These are phyloP conservation scores for Barnettozyma wickerhamii DNA, from an alignment of 805 yeast species.

Conservation along the genomic window DNA sequence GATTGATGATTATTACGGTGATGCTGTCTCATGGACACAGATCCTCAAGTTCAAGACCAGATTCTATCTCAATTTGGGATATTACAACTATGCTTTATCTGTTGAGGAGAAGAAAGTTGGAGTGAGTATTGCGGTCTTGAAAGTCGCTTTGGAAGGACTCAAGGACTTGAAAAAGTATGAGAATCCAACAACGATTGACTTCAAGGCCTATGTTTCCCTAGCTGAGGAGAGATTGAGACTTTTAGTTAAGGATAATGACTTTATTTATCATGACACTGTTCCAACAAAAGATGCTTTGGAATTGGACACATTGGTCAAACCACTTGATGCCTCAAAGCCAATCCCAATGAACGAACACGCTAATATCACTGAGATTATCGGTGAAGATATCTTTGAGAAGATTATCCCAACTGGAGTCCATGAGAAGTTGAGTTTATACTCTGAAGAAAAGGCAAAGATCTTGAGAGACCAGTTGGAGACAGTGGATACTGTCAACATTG, in stretches of 20 bases:
- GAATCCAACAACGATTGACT: slow-evolving; percentile 31
- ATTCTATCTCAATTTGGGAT: slow-evolving; percentile 56
- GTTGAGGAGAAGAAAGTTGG: slow-evolving; percentile 66
- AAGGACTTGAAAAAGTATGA: slow-evolving; percentile 27
- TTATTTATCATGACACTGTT: slow-evolving; percentile 74
- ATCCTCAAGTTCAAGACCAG: slow-evolving; percentile 46
- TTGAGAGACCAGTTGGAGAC: slow-evolving; percentile 71
- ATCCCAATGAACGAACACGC: slow-evolving; percentile 44
- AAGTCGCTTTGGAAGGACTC: slow-evolving; percentile 43
- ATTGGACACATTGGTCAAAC: slow-evolving; percentile 50
- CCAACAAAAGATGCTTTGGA: slow-evolving; percentile 55
- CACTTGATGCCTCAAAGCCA: slow-evolving; percentile 64
- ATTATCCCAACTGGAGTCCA: slow-evolving; percentile 85
- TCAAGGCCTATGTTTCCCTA: slow-evolving; percentile 27
- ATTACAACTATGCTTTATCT: slow-evolving; percentile 52
- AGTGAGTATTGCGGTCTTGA: slow-evolving; percentile 63
- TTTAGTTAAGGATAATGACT: slow-evolving; percentile 80
- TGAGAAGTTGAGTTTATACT: slow-evolving; percentile 80
- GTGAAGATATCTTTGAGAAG: slow-evolving; percentile 61
- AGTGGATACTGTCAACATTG: slow-evolving; percentile 74
- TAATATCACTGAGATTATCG: slow-evolving; percentile 42
- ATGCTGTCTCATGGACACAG: slow-evolving; percentile 47
- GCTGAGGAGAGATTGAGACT: slow-evolving; percentile 33
- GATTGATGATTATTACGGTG: slow-evolving; percentile 34
- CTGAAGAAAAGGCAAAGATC: slow-evolving; percentile 82